These are phyloP conservation scores for Umbelopsis vinacea DNA, from an alignment of 192 early-diverging fungal species.

Conservation along the genomic window DNA sequence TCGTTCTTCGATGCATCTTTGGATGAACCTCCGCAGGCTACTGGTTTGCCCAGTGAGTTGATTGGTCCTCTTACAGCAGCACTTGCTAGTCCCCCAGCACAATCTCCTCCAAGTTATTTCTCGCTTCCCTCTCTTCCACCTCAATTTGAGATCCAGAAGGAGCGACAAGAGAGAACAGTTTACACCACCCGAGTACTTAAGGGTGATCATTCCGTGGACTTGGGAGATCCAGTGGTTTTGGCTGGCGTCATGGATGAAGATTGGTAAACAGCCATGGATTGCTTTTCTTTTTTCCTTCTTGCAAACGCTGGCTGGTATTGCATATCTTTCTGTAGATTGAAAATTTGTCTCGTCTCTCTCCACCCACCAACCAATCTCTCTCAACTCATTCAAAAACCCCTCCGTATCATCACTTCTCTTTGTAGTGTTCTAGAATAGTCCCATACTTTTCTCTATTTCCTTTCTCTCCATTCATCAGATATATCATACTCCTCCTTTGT, in stretches of 20 bases:
- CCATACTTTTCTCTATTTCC: no score
- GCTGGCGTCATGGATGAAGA: conserved; percentile 40
- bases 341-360: no score
- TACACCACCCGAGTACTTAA: conserved; percentile 29
- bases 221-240: conserved; percentile 34
- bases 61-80: conserved; percentile 26
- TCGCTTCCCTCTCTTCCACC: conserved; percentile 31
- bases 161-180: conserved; percentile 37
- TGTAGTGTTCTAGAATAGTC: no score
- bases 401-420: no score
- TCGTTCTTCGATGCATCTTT: conserved; percentile 41
- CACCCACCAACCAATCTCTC: no score
- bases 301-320: no score
- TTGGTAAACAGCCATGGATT: conserved; percentile 29
- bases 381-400: no score
- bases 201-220: conserved; percentile 25
- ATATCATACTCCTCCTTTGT: no score
- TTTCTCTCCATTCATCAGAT: no score
- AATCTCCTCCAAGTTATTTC: conserved; percentile 43
- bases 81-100: conserved; percentile 13
- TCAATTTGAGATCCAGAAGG: conserved; percentile 33
- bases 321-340: no score
- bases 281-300: neutral
- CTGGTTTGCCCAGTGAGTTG: conserved; percentile 18
- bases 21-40: conserved; percentile 38